Evolutionary conservation across 2,329 filamentous ascomycete species (phyloP).

Genomic region (Scedosporium apiospermum): DNA sequence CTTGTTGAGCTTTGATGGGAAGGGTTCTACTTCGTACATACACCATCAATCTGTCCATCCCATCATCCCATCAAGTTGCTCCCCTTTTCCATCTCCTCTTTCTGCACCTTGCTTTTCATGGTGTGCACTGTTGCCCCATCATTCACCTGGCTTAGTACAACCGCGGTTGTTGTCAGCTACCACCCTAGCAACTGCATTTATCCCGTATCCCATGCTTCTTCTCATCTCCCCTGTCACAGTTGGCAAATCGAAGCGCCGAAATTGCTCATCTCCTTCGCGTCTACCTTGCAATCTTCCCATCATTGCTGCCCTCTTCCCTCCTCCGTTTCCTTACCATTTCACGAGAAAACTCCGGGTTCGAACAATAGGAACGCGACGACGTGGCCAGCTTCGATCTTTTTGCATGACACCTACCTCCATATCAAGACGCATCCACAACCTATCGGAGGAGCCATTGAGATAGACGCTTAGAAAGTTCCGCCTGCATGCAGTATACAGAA

Average conservation of each 20-base stretch:
- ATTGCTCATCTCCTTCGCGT: neutral
- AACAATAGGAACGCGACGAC: neutral
- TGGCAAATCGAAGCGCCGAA: neutral
- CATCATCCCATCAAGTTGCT: too few species aligned
- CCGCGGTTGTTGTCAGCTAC: too few species aligned
- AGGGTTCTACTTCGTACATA: too few species aligned
- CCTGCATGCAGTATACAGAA: neutral
- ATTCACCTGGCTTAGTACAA: too few species aligned
- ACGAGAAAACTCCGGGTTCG: neutral
- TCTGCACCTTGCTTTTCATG: too few species aligned
- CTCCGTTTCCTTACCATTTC: neutral
- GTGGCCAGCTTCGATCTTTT: neutral
- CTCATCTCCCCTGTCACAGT: neutral
- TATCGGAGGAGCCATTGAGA: neutral
- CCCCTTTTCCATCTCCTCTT: too few species aligned
- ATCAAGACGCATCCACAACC: neutral
- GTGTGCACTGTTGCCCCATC: too few species aligned
- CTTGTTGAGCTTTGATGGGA: too few species aligned
- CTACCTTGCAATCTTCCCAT: neutral
- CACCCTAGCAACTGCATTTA: too few species aligned
- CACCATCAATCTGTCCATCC: too few species aligned
- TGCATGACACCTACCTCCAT: neutral
- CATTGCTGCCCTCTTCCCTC: neutral
- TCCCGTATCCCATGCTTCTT: neutral
- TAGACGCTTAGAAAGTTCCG: neutral